Conservation (phyloP, 192 early-diverging fungal species). For the Chytriomyces sp. region DNA sequence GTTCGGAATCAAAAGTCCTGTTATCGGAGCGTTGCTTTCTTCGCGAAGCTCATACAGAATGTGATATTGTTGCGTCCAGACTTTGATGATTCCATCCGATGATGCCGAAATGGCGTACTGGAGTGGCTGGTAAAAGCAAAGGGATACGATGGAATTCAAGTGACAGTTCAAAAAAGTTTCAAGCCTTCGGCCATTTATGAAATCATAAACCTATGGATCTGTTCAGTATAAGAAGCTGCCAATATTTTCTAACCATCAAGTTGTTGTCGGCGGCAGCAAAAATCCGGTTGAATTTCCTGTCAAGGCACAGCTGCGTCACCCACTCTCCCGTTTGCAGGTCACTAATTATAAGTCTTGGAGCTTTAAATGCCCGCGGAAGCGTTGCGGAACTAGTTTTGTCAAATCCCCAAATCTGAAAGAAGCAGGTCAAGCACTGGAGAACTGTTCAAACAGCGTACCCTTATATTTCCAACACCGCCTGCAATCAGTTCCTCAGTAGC, state of each 20-base stretch:
- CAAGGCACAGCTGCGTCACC: conserved; percentile 41
- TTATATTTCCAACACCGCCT: conserved; percentile 50
- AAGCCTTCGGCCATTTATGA: conserved; percentile 39
- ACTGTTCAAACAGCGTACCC: conserved; percentile 16
- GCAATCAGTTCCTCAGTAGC: conserved; percentile 43
- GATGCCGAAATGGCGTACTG: conserved; percentile 53
- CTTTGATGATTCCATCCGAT: conserved; percentile 52
- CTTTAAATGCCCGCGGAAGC: conserved; percentile 34
- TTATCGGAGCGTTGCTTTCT: conserved; percentile 43
- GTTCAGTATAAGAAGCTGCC: not conserved
- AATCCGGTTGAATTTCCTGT: conserved; percentile 29
- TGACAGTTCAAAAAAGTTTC: conserved; percentile 45
- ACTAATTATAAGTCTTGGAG: conserved; percentile 39
- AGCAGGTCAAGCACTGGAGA: not conserved
- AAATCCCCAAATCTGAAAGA: conserved; percentile 43
- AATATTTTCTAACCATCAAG: conserved; percentile 40
- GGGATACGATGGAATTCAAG: conserved; percentile 44
- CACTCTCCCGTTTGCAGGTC: conserved; percentile 51
- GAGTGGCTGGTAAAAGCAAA: conserved; percentile 43
- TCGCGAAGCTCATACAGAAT: conserved; percentile 46
- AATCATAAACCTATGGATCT: conserved; percentile 49
- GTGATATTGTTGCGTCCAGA: conserved; percentile 50
- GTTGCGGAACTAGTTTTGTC: conserved; percentile 20
- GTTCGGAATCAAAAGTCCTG: conserved; percentile 28
- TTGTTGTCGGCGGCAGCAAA: conserved; percentile 49